Base-by-base conservation (phyloP, 768 basidiomycete genomes). In the Pholiota microspora region DNA sequence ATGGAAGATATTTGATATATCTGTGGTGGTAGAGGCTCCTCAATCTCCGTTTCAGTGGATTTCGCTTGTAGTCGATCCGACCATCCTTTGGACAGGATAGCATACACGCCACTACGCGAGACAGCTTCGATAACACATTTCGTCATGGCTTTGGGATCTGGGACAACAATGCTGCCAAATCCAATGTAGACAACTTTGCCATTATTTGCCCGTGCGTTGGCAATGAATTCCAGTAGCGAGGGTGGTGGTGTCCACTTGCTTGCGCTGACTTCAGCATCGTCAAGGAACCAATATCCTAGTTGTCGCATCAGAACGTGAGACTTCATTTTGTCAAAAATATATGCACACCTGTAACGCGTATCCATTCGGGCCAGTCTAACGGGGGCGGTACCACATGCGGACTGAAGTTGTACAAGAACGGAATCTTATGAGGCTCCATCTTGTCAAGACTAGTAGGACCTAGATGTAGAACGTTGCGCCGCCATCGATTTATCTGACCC, bases 331-430 rank as follows among this genome's bases (percentile, higher is more conserved):
- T 25, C 9, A 24, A 18, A 16, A 10, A 45, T 13, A 44, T 24
- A 15, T 38, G 59, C 65, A 54, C 61, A 89, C 92, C 92, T 57
- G 94, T 94, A 1, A 95, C 83, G 36, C 91, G 88, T 59, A 98
- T 98, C 94, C 95, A 98, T 70, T 99, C 96, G 3, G 94, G 93
- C 97, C 97, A 99, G 69, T 99, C 96, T 52, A 98, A 72, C 2
- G 96, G 96, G 24, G 89, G 92, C 6, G 95, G 94, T 12, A 98
- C 92, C 44, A 93, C 79, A 27, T 82, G 77, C 1, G 94, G 92
- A 64, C 92, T 95, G 67, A 98, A 98, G 69, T 98, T 98, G 72
- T 99, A 99, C 27, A 99, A 70, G 76, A 98, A 99, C 2, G 96
- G 96, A 47, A 96, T 92, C 73, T 95, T 97, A 73, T 98, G 94